A percentile compares a stretch with the other conserved stretches of the same genome.
These are phyloP conservation scores for Rhizopogon rudus DNA, from an alignment of 768 basidiomycete genomes.

Conservation along the genomic window DNA sequence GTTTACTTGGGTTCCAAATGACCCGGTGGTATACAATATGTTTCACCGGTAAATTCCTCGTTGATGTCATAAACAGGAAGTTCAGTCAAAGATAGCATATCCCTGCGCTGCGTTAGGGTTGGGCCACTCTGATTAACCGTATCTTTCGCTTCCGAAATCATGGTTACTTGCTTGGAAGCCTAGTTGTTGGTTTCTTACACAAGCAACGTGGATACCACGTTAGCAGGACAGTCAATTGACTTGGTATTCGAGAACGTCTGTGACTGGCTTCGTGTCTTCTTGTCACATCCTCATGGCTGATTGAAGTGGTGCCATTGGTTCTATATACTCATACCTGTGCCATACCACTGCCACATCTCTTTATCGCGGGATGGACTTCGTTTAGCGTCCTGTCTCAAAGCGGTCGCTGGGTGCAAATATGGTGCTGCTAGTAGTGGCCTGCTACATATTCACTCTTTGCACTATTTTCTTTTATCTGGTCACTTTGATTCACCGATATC, in stretches of 20 bases:
- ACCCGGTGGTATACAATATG: not conserved
- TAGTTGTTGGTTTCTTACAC: not conserved
- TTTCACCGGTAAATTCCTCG: too few relatives aligned
- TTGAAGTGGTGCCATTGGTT: not conserved
- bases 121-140: not conserved
- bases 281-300: not conserved
- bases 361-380: not conserved
- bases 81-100: not conserved
- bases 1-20: not conserved
- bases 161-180: not conserved
- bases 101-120: not conserved
- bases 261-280: not conserved
- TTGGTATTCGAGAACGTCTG: not conserved
- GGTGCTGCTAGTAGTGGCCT: too few relatives aligned
- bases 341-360: not conserved
- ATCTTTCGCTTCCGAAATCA: not conserved
- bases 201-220: not conserved
- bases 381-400: not conserved
- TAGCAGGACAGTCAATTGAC: not conserved
- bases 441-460: not conserved
- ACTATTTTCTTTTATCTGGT: not conserved
- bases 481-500: not conserved
- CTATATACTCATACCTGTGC: not conserved
- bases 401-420: not conserved
- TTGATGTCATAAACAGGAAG: not conserved